Base-by-base conservation (phyloP, 495 filamentous ascomycete species). In the Penicillium arizonense region DNA sequence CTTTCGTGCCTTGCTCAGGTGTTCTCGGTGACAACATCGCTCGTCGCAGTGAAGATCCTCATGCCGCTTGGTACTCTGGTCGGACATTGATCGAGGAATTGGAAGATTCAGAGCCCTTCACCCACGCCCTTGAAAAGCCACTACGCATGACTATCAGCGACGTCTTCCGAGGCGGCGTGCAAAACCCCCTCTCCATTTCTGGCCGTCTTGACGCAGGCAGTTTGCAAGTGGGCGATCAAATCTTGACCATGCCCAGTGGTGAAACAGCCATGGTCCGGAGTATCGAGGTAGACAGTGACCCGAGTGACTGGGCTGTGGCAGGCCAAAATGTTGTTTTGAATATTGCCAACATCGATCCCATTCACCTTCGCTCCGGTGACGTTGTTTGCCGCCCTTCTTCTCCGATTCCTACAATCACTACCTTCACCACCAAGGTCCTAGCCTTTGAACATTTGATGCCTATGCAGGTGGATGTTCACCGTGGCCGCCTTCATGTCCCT, bases 361-460 rank as follows among this genome's bases (percentile, higher is more conserved):
- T 87, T 13, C 87, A 96, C 62, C 79, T 97, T 8, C 84, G 84
- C 38, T 78, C 84, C 8, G 94, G 94, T 10, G 93, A 98, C 61
- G 87, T 97, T 18, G 69, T 96, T 33, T 96, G 91, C 72, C 76
- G 82, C 37, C 76, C 84, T 1, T 72, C 78, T 11, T 70, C 82
- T 4, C 88, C 90, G 0, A 86, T 96, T 37, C 66, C 73, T 10
- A 86, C 84, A 50, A 66, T 88, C 38, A 84, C 82, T 24, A 77
- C 72, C 9, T 93, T 97, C 57, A 88, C 80, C 10, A 74, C 85
- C 37, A 96, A 97, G 75, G 81, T 94, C 4, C 74, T 96, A 28
- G 91, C 92, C 3, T 95, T 97, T 65, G 90, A 96, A 55, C 84
- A 90, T 46, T 61, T 98, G 28, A 85, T 89, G 68, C 94, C 94